Base-by-base conservation (phyloP, 176 grass and related monocot genomes). In the Oryza rufipogon region DNA sequence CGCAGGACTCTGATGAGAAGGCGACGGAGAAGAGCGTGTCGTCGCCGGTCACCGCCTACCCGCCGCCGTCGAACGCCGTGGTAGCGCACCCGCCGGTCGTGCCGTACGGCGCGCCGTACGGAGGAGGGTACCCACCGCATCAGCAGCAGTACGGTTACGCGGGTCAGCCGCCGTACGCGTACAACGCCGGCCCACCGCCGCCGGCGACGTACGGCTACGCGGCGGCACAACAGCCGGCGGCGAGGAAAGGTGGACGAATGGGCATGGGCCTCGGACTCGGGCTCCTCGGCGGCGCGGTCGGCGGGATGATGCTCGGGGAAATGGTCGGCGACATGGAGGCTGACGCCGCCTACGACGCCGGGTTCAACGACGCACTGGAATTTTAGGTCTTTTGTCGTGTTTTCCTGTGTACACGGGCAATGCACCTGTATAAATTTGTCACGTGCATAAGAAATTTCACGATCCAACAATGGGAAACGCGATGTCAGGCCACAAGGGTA, bases 141-240 rank as follows among this genome's bases (percentile, higher is more conserved):
- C 26, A 26, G 10, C 88, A 7, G 12, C 66, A 36, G 10, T 87
- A 84, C 11, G 74, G 7, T 16, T 83, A 73, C 10, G 22, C 68
- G 36, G 58, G 76, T 64, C 51, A 74, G 28, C 82, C 82, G 1
- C 66, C 79, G 9, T 88, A 92, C 17, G 88, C 81, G 26, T 93
- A 93, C 78, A 84, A 45, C 19, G 64, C 16, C 16, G 6, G 30
- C 1, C 78, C 66, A 0, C n/a, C 54, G 6, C 38, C 6, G 7
- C 80, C 75, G 66, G 66, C 32, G 13, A 64, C 45, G 74, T 95
- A 93, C 45, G 70, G 84, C 3, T 97, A 97, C 66, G 33, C 41
- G 0, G 15, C 85, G 0, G 46, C 58, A 9, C 44, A 80, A 2
- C 23, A 28, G 28, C 71, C 38, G 38, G 38, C 20, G 26, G 25